Conservation (phyloP, 2,329 filamentous ascomycete species). For the Claviceps quebecensis region DNA sequence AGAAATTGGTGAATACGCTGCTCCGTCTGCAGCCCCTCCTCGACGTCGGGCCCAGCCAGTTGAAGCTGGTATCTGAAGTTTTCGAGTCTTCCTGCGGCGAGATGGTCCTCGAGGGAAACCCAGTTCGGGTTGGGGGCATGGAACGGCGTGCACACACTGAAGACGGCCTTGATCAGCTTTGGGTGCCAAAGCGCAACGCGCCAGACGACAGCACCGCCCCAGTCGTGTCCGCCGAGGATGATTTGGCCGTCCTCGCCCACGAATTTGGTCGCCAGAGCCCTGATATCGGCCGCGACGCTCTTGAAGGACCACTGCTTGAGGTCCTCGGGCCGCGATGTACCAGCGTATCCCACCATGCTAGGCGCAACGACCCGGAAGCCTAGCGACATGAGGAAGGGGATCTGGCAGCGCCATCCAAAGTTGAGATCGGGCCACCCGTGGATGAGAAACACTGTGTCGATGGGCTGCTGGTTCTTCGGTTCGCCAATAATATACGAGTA, state of each 20-base stretch:
- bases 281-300: conserved; percentile 60
- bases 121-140: conserved; percentile 37
- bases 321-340: conserved; percentile 53
- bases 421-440: conserved; percentile 76
- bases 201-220: conserved; percentile 71
- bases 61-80: conserved; percentile 80
- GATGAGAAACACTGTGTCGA: conserved; percentile 39
- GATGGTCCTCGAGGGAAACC: conserved; percentile 43
- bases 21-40: conserved; percentile 41
- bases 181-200: conserved; percentile 62
- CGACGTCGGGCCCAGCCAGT: conserved; percentile 53
- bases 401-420: conserved; percentile 81
- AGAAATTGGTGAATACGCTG: conserved; percentile 57
- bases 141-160: conserved; percentile 72
- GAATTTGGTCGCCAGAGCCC: conserved; percentile 49
- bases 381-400: conserved; percentile 58
- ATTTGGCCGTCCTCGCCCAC: conserved; percentile 37
- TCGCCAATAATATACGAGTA: conserved; percentile 53
- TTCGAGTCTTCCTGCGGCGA: conserved; percentile 38
- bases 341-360: conserved; percentile 77
- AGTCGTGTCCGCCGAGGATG: conserved; percentile 84
- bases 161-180: conserved; percentile 56
- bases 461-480: conserved; percentile 26
- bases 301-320: conserved; percentile 55
- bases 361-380: conserved; percentile 70